Conservation (phyloP, 2,329 filamentous ascomycete species). For the Fusarium foetens region DNA sequence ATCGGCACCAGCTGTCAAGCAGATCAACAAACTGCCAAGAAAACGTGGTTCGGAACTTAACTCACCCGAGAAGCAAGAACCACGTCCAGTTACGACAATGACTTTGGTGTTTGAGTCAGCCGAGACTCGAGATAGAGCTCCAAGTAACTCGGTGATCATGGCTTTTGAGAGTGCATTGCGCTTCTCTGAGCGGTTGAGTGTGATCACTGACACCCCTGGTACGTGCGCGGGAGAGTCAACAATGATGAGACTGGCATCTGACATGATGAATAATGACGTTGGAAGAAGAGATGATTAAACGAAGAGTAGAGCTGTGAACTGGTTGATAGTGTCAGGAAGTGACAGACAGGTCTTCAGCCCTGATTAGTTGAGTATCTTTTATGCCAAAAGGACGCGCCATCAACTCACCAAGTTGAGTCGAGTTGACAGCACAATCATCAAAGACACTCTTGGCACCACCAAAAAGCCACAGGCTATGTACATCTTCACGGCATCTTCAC, state of each 20-base stretch:
- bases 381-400: conserved; percentile 22
- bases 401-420: conserved; percentile 56
- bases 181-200: conserved; percentile 64
- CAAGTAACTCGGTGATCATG: conserved; percentile 59
- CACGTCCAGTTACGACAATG: conserved; percentile 52
- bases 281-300: not conserved
- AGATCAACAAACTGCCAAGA: not conserved
- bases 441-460: conserved; percentile 25
- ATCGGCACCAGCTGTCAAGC: conserved; percentile 43
- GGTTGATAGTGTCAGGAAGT: not conserved
- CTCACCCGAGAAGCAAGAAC: conserved; percentile 40
- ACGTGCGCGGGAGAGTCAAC: not conserved
- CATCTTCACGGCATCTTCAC: conserved; percentile 23
- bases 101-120: conserved; percentile 44
- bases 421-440: conserved; percentile 33
- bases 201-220: not conserved
- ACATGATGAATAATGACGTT: not conserved
- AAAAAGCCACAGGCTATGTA: conserved; percentile 18
- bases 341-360: not conserved
- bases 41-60: not conserved
- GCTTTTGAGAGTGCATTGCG: conserved; percentile 66
- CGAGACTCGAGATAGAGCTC: conserved; percentile 39
- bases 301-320: not conserved
- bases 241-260: not conserved
- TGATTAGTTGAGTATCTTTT: not conserved